Conservation (phyloP, 176 grass and related monocot genomes). For the Typha latifolia region DNA sequence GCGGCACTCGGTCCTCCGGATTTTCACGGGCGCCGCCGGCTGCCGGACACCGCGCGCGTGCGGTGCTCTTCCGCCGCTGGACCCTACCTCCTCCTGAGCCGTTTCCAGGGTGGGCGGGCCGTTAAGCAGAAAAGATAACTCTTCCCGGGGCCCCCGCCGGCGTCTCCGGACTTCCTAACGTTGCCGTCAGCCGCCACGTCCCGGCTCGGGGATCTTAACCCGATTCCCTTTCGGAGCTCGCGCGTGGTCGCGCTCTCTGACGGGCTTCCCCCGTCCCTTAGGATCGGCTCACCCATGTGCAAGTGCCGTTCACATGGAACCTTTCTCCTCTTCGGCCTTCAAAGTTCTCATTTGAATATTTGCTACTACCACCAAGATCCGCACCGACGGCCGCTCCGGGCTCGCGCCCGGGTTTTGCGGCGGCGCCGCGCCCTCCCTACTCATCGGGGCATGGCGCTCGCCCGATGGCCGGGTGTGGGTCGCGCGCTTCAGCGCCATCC, state of each 20-base stretch:
- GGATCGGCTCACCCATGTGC: slow-evolving; percentile 14
- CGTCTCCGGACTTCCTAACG: slow-evolving; percentile 49
- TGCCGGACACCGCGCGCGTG: too few relatives aligned
- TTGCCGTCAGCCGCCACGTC: slow-evolving; percentile 40
- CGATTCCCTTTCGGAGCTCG: slow-evolving; percentile 41
- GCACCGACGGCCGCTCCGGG: slow-evolving; percentile 38
- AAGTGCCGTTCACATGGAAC: slow-evolving; percentile 28
- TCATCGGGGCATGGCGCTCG: too few relatives aligned
- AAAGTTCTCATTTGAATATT: slow-evolving; percentile 27
- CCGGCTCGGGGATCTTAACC: slow-evolving; percentile 30
- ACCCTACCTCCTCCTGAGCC: too few relatives aligned
- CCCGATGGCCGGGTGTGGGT: too few relatives aligned
- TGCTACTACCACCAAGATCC: slow-evolving; percentile 44
- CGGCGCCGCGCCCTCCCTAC: slow-evolving; percentile 15
- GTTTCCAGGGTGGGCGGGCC: not conserved
- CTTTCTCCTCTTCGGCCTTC: slow-evolving; percentile 28
- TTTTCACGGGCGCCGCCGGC: too few relatives aligned
- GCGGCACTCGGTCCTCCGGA: too few relatives aligned
- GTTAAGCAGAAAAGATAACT: slow-evolving; percentile 48
- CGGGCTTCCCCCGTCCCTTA: slow-evolving; percentile 26
- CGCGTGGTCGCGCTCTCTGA: slow-evolving; percentile 24
- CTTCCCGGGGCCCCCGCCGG: slow-evolving; percentile 40
- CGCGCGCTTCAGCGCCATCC: too few relatives aligned
- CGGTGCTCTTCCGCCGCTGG: too few relatives aligned
- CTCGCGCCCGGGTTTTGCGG: slow-evolving; percentile 24